Base-by-base conservation (phyloP, 176 grass and related monocot species). In the Pontederia crassipes region DNA sequence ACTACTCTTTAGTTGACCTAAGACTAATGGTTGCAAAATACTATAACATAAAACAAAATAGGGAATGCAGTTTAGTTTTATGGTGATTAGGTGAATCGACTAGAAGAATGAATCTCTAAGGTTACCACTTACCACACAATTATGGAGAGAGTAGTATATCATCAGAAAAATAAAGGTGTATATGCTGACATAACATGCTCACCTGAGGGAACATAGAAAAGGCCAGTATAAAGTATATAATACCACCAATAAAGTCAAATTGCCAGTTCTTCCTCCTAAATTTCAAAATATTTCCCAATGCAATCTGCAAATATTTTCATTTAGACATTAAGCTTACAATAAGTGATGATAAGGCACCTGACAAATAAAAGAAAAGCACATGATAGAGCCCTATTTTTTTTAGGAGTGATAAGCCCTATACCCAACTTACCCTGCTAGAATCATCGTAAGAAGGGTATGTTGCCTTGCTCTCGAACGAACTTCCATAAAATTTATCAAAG, bases 181-280 rank as follows among this genome's bases (percentile, higher is more conserved):
- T 40, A 40, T 40, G 32, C 32, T 40, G 32, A 40, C 55, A 12
- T 28, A 74, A 12, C n/a, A 46, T 72, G 32, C 74, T 82, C 53
- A 92, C 93, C 93, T 98, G 93, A 24, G 84, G 87, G 79, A 98
- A 92, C 93, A 98, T 92, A 45, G 93, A 98, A 77, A 92, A 92
- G 55, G 92, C 87, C 71, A 98, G 68, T 59, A 98, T 59, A 10
- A 98, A 98, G 78, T 98, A 98, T 46, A 92, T 83, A 76, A 85
- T 79, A 57, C 93, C 93, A 74, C 93, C 93, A 69, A 98, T 98
- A n/a, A 98, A 66, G 75, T 98, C 93, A 79, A 98, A 98, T 69
- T 98, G 93, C 93, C 93, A 98, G 70, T 98, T 98, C 82, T 98
- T 98, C 64, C 76, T 85, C 64, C 93, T 65, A 26, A 98, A 98